Evolutionary conservation across 164 flowering plant genomes (phyloP).

Genomic region (Annona squamosa): DNA sequence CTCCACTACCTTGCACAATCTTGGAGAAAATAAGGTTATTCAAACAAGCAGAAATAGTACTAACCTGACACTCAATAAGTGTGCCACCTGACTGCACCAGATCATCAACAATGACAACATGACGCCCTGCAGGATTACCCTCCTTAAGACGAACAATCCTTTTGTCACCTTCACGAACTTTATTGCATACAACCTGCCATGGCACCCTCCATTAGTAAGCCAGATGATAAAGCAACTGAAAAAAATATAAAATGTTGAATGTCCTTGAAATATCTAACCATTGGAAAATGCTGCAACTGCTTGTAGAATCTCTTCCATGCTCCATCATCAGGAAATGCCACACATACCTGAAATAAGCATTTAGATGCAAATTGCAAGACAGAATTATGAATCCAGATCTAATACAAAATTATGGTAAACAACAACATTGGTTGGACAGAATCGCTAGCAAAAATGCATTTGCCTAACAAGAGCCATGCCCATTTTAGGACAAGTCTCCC

Average conservation of each 20-base stretch:
- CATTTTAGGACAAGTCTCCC: neutral
- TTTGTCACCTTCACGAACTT: conserved; percentile 95
- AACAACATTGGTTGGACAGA: neutral
- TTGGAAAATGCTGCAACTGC: conserved; percentile 73
- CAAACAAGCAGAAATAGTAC: neutral
- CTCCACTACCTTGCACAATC: neutral
- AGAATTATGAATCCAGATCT: neutral
- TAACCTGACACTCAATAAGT: conserved; percentile 92
- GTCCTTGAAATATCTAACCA: conserved; percentile 30
- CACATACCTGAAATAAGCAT: conserved; percentile 41
- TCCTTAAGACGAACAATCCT: conserved; percentile 92
- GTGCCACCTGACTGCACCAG: conserved; percentile 98
- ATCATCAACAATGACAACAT: conserved; percentile 97
- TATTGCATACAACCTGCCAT: conserved; percentile 72
- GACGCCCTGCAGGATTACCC: conserved; percentile 78
- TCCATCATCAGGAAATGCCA: conserved; percentile 99
- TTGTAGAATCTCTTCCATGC: conserved; percentile 98
- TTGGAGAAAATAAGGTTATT: neutral
- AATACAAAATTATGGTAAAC: neutral
- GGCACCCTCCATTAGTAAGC: neutral
- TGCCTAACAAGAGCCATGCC: neutral
- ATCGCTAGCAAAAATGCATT: neutral
- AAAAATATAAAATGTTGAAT: neutral
- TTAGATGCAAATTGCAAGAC: neutral
- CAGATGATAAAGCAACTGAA: neutral